These are phyloP conservation scores for Corylus avellana DNA, from an alignment of 306 rosid species.

Conservation along the genomic window DNA sequence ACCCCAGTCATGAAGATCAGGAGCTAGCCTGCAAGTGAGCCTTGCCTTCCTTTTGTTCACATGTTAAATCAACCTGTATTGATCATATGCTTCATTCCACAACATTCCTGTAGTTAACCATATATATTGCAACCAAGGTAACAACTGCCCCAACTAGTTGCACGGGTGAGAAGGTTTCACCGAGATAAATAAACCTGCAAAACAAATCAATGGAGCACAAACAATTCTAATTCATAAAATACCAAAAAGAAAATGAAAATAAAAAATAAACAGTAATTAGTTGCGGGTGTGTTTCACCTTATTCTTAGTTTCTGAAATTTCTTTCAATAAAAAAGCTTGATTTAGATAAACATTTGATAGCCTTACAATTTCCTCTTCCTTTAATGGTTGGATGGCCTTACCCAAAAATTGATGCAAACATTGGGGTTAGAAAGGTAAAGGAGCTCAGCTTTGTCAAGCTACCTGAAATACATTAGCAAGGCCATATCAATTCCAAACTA, in stretches of 20 bases:
- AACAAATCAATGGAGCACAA: slow-evolving; percentile 19
- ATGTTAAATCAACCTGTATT: slow-evolving; percentile 15
- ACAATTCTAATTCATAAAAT: not conserved
- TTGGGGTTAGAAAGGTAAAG: slow-evolving; percentile 93
- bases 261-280: not conserved
- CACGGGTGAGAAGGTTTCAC: slow-evolving; percentile 85
- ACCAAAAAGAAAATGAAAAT: not conserved
- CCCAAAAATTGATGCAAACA: slow-evolving; percentile 98
- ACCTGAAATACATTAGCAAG: slow-evolving; percentile 55
- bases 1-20: slow-evolving; percentile 14
- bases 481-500: slow-evolving; percentile 16
- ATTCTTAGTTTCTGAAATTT: not conserved
- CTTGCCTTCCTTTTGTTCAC: slow-evolving; percentile 12
- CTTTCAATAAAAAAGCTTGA: not conserved
- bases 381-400: slow-evolving; percentile 41
- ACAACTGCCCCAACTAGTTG: slow-evolving; percentile 85
- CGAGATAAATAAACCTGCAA: slow-evolving; percentile 79
- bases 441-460: slow-evolving; percentile 99
- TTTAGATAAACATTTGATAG: not conserved
- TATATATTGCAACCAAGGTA: slow-evolving; percentile 75
- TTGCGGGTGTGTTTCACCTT: not conserved
- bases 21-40: slow-evolving; percentile 17
- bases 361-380: not conserved
- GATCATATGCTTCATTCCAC: slow-evolving; percentile 43
- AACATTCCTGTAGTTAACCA: slow-evolving; percentile 67